Conservation (phyloP, 148 eudicot genomes). For the Camellia sinensis region DNA sequence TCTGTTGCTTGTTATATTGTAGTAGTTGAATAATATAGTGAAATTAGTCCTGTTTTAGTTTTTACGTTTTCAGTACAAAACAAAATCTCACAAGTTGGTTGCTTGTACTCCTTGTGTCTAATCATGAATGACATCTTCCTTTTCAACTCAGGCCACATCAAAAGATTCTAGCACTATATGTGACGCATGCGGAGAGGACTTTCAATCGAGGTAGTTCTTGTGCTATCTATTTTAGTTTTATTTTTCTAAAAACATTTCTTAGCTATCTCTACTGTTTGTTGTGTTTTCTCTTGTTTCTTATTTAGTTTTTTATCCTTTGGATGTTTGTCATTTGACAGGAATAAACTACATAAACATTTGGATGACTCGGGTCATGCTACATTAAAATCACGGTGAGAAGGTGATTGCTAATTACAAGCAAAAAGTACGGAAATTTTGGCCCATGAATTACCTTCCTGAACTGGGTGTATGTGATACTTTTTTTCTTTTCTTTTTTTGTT, state of each 20-base stretch:
- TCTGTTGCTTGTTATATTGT: background rate
- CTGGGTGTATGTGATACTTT: background rate
- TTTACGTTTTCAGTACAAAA: background rate
- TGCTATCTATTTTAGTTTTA: background rate
- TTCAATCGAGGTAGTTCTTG: slow-evolving; percentile 70
- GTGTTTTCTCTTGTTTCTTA: background rate
- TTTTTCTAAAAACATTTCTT: background rate
- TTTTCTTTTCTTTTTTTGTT: background rate
- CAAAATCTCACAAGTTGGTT: background rate
- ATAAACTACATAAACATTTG: slow-evolving; percentile 75
- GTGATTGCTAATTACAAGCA: slow-evolving; percentile 1
- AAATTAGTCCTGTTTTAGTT: background rate
- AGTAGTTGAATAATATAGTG: background rate
- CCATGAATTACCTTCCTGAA: background rate
- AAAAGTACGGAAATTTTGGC: slow-evolving; percentile 8
- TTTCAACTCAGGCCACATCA: slow-evolving; percentile 44
- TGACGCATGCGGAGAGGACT: slow-evolving; percentile 79
- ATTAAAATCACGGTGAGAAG: slow-evolving; percentile 49
- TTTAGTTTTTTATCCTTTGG: background rate
- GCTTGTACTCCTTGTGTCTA: background rate
- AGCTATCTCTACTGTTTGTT: background rate
- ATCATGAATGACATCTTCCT: background rate
- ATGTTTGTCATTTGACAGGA: slow-evolving; percentile 44
- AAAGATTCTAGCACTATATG: slow-evolving; percentile 50
- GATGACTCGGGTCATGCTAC: slow-evolving; percentile 83